Conservation (phyloP, 768 basidiomycete species). For the Mycena crocata region DNA sequence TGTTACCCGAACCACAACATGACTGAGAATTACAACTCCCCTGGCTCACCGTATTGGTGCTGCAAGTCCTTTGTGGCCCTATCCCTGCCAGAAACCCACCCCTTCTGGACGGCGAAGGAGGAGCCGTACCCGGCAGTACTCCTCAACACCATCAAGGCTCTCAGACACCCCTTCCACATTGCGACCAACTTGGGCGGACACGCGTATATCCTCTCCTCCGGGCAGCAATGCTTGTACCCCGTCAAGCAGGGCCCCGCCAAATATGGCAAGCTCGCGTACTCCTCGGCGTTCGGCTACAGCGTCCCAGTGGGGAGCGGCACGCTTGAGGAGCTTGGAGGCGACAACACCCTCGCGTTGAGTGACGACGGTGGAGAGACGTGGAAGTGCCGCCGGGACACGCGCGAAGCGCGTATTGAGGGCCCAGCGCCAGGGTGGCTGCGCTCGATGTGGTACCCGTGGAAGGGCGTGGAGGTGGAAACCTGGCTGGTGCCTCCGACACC, state of each 20-base stretch:
- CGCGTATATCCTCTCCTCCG: conserved; percentile 78
- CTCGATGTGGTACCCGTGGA: conserved; percentile 82
- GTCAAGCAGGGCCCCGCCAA: conserved; percentile 84
- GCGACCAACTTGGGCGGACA: conserved; percentile 71
- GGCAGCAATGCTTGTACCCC: conserved; percentile 83
- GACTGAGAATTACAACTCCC: conserved; percentile 85
- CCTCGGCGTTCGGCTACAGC: conserved; percentile 81
- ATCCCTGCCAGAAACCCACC: conserved; percentile 71
- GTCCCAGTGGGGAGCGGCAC: conserved; percentile 76
- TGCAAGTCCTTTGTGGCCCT: conserved; percentile 82
- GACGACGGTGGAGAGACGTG: conserved; percentile 80
- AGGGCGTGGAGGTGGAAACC: conserved; percentile 78
- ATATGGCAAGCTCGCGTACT: conserved; percentile 84
- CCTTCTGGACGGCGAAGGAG: conserved; percentile 79
- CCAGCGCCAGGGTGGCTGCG: conserved; percentile 60
- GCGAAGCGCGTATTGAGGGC: conserved; percentile 67
- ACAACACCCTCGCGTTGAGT: conserved; percentile 76
- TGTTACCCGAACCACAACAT: conserved; percentile 79
- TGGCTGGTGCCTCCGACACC: conserved; percentile 75
- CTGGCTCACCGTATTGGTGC: conserved; percentile 85
- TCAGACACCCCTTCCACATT: conserved; percentile 77
- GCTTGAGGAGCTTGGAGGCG: conserved; percentile 78
- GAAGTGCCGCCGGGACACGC: conserved; percentile 73
- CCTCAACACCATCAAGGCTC: conserved; percentile 58
- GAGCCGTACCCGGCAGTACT: conserved; percentile 69